phyloP scores from a whole-genome alignment of 2,329 filamentous ascomycete genomes.

The Thermomyces lanuginosus region DNA sequence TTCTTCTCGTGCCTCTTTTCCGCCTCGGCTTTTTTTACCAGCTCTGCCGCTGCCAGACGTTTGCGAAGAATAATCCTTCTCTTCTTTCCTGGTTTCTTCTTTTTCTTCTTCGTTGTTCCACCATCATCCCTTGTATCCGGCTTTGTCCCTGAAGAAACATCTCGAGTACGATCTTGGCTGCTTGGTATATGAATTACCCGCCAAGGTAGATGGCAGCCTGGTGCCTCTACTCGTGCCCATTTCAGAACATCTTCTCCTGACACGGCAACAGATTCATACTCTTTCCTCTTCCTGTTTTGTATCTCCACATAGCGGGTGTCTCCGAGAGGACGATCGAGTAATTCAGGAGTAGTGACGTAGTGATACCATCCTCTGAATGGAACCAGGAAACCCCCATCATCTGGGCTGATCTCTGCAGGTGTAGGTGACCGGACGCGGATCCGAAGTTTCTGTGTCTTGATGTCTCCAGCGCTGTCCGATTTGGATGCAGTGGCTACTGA shows the following conservation, averaged over 20 bases:
- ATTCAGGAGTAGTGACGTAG: slow-evolving; percentile 23
- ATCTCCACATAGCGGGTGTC: slow-evolving; percentile 2
- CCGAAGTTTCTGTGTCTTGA: slow-evolving; percentile 20
- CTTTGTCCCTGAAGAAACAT: neutral
- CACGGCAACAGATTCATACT: slow-evolving; percentile 24
- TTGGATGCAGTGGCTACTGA: slow-evolving; percentile 7
- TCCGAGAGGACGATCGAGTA: slow-evolving; percentile 9
- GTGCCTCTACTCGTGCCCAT: slow-evolving; percentile 14
- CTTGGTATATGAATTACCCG: slow-evolving; percentile 22
- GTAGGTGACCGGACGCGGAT: slow-evolving; percentile 25
- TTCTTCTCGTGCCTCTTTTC: slow-evolving; percentile 26
- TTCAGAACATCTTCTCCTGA: slow-evolving; percentile 17
- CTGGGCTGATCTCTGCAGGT: slow-evolving; percentile 12
- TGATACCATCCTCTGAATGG: slow-evolving; percentile 28
- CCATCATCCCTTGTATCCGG: neutral
- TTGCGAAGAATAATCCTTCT: slow-evolving; percentile 26
- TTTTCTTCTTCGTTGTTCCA: slow-evolving; percentile 6
- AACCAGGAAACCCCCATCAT: slow-evolving; percentile 23
- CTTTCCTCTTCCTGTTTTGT: slow-evolving; percentile 10
- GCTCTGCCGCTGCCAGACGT: slow-evolving; percentile 13
- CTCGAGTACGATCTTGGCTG: slow-evolving; percentile 3
- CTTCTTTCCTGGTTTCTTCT: slow-evolving; percentile 29
- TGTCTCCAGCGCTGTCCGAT: neutral
- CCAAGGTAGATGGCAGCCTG: slow-evolving; percentile 27
- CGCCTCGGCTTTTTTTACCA: slow-evolving; percentile 19